A percentile compares a stretch with the other conserved stretches of the same genome.
Evolutionary conservation across 1,284 basidiomycete genomes (phyloP).

Genomic region (Puccinia hordei): DNA sequence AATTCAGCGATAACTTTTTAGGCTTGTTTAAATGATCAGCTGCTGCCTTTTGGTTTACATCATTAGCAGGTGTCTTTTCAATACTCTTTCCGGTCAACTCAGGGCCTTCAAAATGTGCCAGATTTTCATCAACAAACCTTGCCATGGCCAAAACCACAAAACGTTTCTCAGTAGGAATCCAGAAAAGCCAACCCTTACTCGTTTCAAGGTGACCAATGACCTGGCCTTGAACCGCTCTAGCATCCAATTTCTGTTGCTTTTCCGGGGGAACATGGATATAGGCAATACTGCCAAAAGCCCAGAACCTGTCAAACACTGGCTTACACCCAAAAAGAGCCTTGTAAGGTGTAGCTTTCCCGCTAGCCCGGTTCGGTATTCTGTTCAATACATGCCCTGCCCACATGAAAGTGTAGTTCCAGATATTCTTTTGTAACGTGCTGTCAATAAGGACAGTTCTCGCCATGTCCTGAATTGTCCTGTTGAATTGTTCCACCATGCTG

Average conservation of each 20-base stretch:
- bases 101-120: background rate
- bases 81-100: too few species aligned
- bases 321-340: too few species aligned
- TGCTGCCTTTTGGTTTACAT: background rate
- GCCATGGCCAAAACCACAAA: slow-evolving; percentile 10
- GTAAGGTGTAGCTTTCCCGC: background rate
- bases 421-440: background rate
- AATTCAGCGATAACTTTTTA: background rate
- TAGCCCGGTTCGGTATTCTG: background rate
- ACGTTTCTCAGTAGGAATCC: background rate
- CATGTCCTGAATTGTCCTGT: background rate
- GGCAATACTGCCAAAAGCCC: background rate
- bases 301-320: background rate
- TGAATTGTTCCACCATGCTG: background rate
- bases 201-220: background rate
- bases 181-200: slow-evolving; percentile 33
- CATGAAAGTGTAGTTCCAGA: background rate
- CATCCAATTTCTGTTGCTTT: slow-evolving; percentile 5
- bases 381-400: slow-evolving; percentile 1
- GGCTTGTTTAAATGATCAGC: background rate
- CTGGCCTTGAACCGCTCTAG: background rate
- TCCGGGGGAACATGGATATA: slow-evolving; percentile 16
- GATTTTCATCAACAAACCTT: background rate
- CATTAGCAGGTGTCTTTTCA: background rate
- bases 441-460: background rate